These are phyloP conservation scores for Chytridium lagenaria DNA, from an alignment of 371 early-diverging fungal species.

Conservation along the genomic window DNA sequence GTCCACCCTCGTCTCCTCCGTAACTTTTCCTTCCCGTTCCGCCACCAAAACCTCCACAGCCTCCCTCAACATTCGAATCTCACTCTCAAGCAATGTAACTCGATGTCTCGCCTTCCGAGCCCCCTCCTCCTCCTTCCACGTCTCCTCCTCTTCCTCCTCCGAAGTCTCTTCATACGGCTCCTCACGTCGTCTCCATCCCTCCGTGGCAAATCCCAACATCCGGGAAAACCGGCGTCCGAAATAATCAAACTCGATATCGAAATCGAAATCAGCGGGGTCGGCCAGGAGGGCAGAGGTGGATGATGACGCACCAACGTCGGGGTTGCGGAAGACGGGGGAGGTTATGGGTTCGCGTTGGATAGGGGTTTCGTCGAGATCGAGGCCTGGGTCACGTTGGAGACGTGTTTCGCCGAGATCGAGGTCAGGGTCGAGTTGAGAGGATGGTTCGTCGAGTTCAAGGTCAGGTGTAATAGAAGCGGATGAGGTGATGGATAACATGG, in stretches of 20 bases:
- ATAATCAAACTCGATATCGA: neutral
- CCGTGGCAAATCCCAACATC: neutral
- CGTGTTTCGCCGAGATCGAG: no score
- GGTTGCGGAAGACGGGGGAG: neutral
- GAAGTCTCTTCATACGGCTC: neutral
- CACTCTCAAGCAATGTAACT: neutral
- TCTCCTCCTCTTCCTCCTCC: constrained; percentile 11
- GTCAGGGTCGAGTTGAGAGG: no score
- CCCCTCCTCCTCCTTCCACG: neutral
- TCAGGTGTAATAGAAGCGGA: no score
- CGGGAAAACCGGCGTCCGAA: neutral
- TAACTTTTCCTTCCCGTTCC: neutral
- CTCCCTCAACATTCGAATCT: neutral
- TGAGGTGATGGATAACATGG: no score
- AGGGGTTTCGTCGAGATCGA: neutral
- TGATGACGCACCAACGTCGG: constrained; percentile 2
- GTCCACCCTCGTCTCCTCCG: neutral
- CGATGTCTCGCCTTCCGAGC: neutral
- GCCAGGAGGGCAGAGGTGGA: neutral
- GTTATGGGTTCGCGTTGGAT: constrained; percentile 1
- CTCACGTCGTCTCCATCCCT: neutral
- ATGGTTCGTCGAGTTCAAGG: no score
- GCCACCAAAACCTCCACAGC: neutral
- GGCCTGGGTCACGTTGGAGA: neutral
- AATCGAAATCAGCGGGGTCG: neutral